These are phyloP conservation scores for Penicillium cataractarum DNA, from an alignment of 495 filamentous ascomycete species.

Conservation along the genomic window DNA sequence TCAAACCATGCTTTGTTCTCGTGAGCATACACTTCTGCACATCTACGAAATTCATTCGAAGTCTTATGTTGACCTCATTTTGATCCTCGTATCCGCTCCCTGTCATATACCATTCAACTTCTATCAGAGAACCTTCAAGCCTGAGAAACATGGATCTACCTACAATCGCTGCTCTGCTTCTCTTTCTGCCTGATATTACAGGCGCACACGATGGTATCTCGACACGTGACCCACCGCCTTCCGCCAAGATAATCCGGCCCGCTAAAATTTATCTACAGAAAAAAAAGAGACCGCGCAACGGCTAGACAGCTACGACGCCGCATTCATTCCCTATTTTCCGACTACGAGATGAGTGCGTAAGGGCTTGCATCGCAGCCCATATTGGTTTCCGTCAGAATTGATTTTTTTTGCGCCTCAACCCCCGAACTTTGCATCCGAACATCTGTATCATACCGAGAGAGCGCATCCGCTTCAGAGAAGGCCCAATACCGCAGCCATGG, in stretches of 20 bases:
- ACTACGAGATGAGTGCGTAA: slow-evolving; percentile 42
- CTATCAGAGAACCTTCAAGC: neutral
- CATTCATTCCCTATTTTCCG: slow-evolving; percentile 15
- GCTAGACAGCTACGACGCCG: slow-evolving; percentile 26
- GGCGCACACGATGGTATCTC: neutral
- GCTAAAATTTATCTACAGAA: slow-evolving; percentile 42
- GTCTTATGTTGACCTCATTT: too few relatives aligned
- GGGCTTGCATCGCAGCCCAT: slow-evolving; percentile 32
- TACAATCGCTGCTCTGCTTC: neutral
- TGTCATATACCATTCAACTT: neutral
- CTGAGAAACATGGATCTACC: neutral
- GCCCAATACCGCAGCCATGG: slow-evolving; percentile 59
- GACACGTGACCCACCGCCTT: slow-evolving; percentile 26
- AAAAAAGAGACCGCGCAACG: slow-evolving; percentile 34
- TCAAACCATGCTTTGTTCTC: neutral
- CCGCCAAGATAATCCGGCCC: slow-evolving; percentile 35
- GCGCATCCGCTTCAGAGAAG: slow-evolving; percentile 23
- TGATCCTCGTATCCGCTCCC: neutral
- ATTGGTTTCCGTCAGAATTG: slow-evolving; percentile 31
- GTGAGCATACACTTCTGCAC: neutral
- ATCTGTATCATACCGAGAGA: slow-evolving; percentile 16
- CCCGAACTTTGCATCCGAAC: slow-evolving; percentile 13
- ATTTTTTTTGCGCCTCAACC: slow-evolving; percentile 16
- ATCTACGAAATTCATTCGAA: neutral
- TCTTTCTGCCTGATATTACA: neutral